Evolutionary conservation across 1,139 yeast genomes (phyloP).

Genomic region (Schwanniomyces etchellsii): DNA sequence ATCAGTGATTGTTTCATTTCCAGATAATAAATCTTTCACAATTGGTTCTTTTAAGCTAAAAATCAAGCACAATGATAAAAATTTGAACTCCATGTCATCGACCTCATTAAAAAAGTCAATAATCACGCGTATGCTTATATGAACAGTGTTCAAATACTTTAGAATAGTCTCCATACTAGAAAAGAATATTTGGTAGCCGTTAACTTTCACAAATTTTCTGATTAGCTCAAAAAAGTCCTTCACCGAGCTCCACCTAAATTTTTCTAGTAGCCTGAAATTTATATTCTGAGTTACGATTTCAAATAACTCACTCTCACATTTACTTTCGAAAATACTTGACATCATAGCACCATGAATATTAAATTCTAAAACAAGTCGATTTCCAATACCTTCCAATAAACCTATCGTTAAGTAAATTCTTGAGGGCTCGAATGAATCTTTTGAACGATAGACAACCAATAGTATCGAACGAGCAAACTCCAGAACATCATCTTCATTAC

Average conservation of each 20-base stretch:
- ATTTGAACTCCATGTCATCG: no score
- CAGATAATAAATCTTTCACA: no score
- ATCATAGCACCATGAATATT: constrained; percentile 28
- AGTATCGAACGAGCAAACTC: constrained; percentile 27
- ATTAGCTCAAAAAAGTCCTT: constrained; percentile 20
- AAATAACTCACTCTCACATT: constrained; percentile 57
- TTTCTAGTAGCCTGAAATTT: constrained; percentile 40
- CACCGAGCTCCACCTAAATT: constrained; percentile 21
- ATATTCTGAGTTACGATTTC: constrained; percentile 47
- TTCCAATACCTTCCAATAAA: constrained; percentile 44
- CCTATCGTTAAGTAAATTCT: constrained; percentile 61
- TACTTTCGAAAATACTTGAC: constrained; percentile 42
- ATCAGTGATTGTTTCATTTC: no score
- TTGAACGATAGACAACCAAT: constrained; percentile 38
- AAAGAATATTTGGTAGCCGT: no score
- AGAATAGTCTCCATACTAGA: no score
- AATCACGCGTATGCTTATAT: no score
- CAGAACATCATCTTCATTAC: constrained; percentile 20
- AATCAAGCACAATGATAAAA: no score
- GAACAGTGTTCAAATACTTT: no score
- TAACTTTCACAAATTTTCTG: constrained; percentile 36
- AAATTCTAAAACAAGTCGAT: constrained; percentile 17
- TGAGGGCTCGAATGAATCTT: constrained; percentile 65
- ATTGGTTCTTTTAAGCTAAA: no score
- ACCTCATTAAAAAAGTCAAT: no score